Percentiles rank a stretch among this genome's conserved stretches.
Evolutionary conservation across 495 filamentous ascomycete genomes (phyloP).

Genomic region (Lichenothelia convexa): DNA sequence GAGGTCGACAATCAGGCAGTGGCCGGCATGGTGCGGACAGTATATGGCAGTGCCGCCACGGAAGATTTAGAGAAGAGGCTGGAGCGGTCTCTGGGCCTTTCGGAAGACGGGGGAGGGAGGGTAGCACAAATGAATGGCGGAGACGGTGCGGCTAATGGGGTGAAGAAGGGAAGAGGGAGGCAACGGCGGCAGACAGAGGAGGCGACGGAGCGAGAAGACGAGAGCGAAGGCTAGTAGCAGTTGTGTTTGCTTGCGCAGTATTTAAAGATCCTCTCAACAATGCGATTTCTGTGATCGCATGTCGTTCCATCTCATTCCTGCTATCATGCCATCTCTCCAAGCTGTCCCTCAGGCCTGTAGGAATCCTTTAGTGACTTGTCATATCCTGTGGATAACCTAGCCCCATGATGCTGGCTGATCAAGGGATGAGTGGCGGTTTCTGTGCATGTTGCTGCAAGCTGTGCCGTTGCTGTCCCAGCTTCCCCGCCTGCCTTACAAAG

Average conservation of each 20-base stretch:
- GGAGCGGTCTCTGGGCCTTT: constrained; percentile 16
- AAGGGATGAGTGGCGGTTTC: not conserved
- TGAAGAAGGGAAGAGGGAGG: constrained; percentile 7
- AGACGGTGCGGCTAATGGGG: not conserved
- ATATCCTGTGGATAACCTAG: too few relatives aligned
- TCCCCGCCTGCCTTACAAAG: not conserved
- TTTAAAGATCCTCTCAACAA: not conserved
- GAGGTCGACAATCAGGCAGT: constrained; percentile 65
- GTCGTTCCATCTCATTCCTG: not conserved
- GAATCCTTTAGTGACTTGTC: too few relatives aligned
- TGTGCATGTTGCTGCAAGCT: not conserved
- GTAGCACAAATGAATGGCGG: not conserved
- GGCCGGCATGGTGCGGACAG: constrained; percentile 44
- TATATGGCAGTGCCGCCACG: constrained; percentile 24
- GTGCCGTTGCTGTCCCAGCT: not conserved
- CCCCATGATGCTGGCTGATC: not conserved
- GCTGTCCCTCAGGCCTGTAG: not conserved
- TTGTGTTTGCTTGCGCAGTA: not conserved
- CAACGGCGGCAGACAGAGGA: constrained; percentile 5
- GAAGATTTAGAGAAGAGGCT: constrained; percentile 21
- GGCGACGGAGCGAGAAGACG: constrained; percentile 6
- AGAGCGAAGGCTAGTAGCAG: constrained; percentile 6
- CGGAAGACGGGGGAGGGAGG: not conserved
- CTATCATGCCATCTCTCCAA: not conserved
- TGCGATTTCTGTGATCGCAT: too few relatives aligned